phyloP scores from a whole-genome alignment of 495 filamentous ascomycete genomes.

The Opeltia flavorubescens region DNA sequence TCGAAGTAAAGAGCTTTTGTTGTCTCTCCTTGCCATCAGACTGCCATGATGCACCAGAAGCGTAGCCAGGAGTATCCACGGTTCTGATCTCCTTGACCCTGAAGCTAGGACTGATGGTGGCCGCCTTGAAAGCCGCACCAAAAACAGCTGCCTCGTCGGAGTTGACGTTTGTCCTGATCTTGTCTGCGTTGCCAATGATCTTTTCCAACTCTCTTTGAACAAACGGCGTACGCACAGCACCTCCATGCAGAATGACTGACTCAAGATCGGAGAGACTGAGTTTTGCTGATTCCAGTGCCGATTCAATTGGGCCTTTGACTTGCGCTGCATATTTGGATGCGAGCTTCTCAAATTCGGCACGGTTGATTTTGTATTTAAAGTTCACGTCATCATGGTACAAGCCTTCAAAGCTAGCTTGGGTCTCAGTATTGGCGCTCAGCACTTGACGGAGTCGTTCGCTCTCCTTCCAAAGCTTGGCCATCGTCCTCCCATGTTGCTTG shows the following conservation, averaged over 20 bases:
- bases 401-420: conserved; percentile 65
- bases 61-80: conserved; percentile 57
- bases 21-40: conserved; percentile 47
- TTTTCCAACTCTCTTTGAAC: conserved; percentile 82
- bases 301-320: conserved; percentile 53
- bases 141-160: conserved; percentile 95
- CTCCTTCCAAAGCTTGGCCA: conserved; percentile 82
- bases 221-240: conserved; percentile 81
- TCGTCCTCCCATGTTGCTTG: conserved; percentile 63
- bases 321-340: conserved; percentile 52
- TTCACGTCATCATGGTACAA: conserved; percentile 76
- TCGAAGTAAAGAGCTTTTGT: conserved; percentile 67
- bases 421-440: conserved; percentile 83
- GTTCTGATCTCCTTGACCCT: conserved; percentile 90
- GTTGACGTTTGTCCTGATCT: conserved; percentile 88
- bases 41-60: conserved; percentile 55
- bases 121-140: conserved; percentile 89
- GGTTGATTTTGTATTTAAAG: conserved; percentile 82
- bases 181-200: conserved; percentile 52
- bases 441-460: conserved; percentile 79
- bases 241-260: conserved; percentile 86
- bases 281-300: conserved; percentile 59
- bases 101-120: conserved; percentile 82
- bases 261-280: conserved; percentile 66
- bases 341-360: conserved; percentile 69